Evolutionary conservation across 805 yeast species (phyloP), one percentile per base, ranked within the genome.

Genomic region (Nematodospora valgi): DNA sequence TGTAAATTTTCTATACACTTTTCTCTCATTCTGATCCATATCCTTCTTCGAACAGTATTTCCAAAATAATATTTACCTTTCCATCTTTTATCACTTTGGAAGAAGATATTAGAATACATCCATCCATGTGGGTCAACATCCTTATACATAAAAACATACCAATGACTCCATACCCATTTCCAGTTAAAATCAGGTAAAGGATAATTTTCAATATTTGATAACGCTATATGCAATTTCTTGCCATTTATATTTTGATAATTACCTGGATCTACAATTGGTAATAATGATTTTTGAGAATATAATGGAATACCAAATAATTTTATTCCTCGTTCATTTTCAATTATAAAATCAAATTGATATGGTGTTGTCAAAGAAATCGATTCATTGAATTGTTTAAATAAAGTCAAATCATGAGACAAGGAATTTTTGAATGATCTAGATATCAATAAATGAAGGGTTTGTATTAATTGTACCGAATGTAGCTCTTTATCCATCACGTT

Each of bases 111-210:
- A 38, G 83, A 68, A 49, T 85, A 86, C 21, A 70, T 53, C 95
- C 95, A 85, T n/a, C 95, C 95, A 49, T 81, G 84, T 47, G 83
- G 89, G 54, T 85, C 95, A 14, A 77, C 82, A 49, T 83, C 87
- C 26, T 64, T 60, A 27, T 67, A 54, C 91, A 86, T 81, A 39
- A 80, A 68, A 2, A 82, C 80, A 47, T 78, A 80, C 94, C 94
- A 85, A 36, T 68, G 63, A 10, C 66, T 66, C 87, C 88, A 82
- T 7, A 52, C 52, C 88, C 88, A 82, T 36, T 55, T 49, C 88
- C 87, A 82, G 27, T 66, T 56, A 15, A 73, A 61, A 43, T 76
- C 82, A 2, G 85, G 85, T 10, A 77, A 62, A 0, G 79, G 77
- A 37, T 50, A 59, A 41, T 62, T 56, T 15, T 41, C 45, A 8